phyloP scores from a whole-genome alignment of 106 monocot genomes.

The Acorus gramineus region DNA sequence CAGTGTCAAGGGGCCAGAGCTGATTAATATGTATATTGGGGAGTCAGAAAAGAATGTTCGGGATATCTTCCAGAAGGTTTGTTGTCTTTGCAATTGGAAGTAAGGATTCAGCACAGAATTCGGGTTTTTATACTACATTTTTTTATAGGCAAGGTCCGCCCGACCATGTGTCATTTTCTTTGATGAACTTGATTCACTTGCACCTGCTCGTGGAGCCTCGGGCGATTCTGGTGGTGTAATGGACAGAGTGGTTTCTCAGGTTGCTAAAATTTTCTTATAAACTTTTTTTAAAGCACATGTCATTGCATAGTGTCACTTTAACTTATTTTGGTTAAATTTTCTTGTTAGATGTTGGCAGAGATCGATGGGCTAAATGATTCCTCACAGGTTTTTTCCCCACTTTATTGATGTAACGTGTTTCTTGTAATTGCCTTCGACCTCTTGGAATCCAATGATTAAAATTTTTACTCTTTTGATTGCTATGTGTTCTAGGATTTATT shows the following conservation, averaged over 20 bases:
- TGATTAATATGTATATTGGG: slow-evolving; percentile 98
- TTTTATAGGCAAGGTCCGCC: slow-evolving; percentile 72
- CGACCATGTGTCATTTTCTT: slow-evolving; percentile 99
- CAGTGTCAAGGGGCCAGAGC: slow-evolving; percentile 91
- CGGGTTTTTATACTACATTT: too few relatives aligned
- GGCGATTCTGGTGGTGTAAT: slow-evolving; percentile 99
- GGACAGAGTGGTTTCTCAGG: slow-evolving; percentile 99
- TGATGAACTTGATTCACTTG: slow-evolving; percentile 98
- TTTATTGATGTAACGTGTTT: background rate
- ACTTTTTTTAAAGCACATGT: background rate
- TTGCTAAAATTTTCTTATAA: slow-evolving; percentile 4
- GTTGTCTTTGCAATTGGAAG: background rate
- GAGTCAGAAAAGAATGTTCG: slow-evolving; percentile 99
- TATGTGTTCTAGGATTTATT: slow-evolving; percentile 57
- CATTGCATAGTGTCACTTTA: background rate
- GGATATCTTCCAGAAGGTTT: slow-evolving; percentile 99
- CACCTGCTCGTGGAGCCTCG: slow-evolving; percentile 95
- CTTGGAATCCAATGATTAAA: too few relatives aligned
- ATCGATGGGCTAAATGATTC: slow-evolving; percentile 85
- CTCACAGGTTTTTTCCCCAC: slow-evolving; percentile 41
- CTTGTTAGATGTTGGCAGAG: slow-evolving; percentile 82
- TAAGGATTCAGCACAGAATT: too few relatives aligned
- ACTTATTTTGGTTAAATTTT: background rate
- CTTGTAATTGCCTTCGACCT: too few relatives aligned
- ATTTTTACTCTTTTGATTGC: too few relatives aligned